Evolutionary conservation across 768 basidiomycete species (phyloP).

Genomic region (Leccinum variicolor): DNA sequence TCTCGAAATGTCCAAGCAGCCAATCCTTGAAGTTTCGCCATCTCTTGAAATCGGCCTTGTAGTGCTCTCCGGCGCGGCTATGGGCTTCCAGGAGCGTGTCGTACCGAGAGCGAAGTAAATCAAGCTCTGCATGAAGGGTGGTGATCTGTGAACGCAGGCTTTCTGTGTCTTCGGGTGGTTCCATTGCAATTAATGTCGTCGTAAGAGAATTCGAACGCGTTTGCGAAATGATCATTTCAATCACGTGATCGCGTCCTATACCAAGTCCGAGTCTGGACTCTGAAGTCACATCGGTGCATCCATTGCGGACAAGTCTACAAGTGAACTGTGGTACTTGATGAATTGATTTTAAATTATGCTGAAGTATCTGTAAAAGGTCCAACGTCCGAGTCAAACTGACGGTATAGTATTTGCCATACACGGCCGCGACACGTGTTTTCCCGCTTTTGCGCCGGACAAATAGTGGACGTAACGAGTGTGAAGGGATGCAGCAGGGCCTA

Average conservation of each 20-base stretch:
- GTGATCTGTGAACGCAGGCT: conserved; percentile 12
- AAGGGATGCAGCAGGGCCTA: background rate
- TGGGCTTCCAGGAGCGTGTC: conserved; percentile 43
- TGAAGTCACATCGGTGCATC: background rate
- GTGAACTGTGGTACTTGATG: background rate
- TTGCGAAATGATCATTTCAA: background rate
- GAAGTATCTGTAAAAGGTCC: background rate
- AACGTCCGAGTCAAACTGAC: background rate
- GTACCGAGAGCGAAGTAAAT: conserved; percentile 39
- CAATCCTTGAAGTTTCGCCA: conserved; percentile 47
- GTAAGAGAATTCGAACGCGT: background rate
- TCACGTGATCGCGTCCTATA: conserved; percentile 26
- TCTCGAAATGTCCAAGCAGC: conserved; percentile 36
- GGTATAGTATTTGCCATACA: background rate
- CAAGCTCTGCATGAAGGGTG: conserved; percentile 31
- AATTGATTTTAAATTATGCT: too few species aligned
- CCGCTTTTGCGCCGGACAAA: too few species aligned
- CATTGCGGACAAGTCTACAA: background rate
- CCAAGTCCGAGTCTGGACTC: too few species aligned
- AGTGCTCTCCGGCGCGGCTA: conserved; percentile 43
- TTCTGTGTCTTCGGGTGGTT: background rate
- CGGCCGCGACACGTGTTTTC: background rate
- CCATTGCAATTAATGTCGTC: conserved; percentile 1
- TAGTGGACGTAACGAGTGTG: background rate
- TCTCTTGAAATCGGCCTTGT: conserved; percentile 50